phyloP scores from a whole-genome alignment of 371 early-diverging fungal genomes.

The Conidiobolus incongruus region DNA sequence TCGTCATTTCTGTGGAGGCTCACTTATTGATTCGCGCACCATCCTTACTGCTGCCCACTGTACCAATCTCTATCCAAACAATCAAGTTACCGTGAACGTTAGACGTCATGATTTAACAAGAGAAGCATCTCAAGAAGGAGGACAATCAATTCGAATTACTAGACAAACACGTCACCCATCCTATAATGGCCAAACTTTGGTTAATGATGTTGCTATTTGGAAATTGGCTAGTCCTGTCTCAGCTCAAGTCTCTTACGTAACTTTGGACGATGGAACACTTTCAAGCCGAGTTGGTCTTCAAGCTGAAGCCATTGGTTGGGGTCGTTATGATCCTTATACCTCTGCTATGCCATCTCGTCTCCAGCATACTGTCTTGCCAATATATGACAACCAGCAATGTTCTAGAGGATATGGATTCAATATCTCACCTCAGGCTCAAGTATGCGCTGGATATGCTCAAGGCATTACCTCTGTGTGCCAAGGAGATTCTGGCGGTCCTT shows the following conservation, averaged over 20 bases:
- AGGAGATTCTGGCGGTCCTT: background rate
- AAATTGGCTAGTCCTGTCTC: background rate
- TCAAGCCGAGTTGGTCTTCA: background rate
- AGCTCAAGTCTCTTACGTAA: background rate
- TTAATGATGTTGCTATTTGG: background rate
- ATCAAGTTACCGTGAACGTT: background rate
- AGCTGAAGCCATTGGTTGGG: background rate
- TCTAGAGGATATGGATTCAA: background rate
- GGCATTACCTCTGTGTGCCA: background rate
- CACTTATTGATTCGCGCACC: background rate
- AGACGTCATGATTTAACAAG: background rate
- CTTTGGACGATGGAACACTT: background rate
- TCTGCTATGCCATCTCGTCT: too few relatives aligned
- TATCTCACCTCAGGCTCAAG: background rate
- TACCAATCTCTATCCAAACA: background rate
- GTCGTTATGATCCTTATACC: background rate
- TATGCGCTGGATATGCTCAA: background rate
- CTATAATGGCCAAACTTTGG: background rate
- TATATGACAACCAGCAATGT: background rate
- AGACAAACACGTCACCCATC: background rate
- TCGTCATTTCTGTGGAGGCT: conserved; percentile 2
- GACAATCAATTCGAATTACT: background rate
- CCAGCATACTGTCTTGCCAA: background rate
- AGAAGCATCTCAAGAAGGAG: background rate
- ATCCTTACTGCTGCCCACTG: background rate